These are phyloP conservation scores for Zygosaccharomyces pseudobailii DNA, from an alignment of 1,139 yeast genomes.

Conservation along the genomic window DNA sequence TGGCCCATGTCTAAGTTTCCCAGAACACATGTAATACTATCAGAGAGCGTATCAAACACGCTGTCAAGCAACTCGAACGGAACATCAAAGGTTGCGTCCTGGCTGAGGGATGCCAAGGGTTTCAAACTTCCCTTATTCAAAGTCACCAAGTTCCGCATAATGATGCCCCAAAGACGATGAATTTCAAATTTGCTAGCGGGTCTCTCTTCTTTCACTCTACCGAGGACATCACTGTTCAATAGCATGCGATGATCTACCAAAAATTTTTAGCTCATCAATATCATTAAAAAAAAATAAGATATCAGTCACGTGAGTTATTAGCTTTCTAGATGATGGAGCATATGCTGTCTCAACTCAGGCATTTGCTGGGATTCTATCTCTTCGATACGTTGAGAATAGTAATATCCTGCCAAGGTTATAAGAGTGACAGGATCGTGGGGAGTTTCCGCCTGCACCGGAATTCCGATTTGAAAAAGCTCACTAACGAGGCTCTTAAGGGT, in stretches of 20 bases:
- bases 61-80: constrained; percentile 38
- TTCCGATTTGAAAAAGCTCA: constrained; percentile 21
- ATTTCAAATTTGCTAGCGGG: background rate
- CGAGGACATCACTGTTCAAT: background rate
- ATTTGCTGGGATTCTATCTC: constrained; percentile 23
- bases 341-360: constrained; percentile 20
- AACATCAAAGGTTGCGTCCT: constrained; percentile 51
- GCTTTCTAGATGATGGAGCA: constrained; percentile 6
- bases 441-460: constrained; percentile 8
- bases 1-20: constrained; percentile 56
- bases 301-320: background rate
- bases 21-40: constrained; percentile 64
- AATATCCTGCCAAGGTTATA: constrained; percentile 28
- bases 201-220: background rate
- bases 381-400: constrained; percentile 23
- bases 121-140: constrained; percentile 52
- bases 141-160: constrained; percentile 55
- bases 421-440: constrained; percentile 16
- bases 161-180: background rate
- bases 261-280: background rate
- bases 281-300: background rate
- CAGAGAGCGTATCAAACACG: constrained; percentile 71
- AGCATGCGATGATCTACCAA: constrained; percentile 5
- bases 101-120: constrained; percentile 46
- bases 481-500: constrained; percentile 20